These are phyloP conservation scores for Plasmodium fragile DNA, from an alignment of 169 alveolate species.

Conservation along the genomic window DNA sequence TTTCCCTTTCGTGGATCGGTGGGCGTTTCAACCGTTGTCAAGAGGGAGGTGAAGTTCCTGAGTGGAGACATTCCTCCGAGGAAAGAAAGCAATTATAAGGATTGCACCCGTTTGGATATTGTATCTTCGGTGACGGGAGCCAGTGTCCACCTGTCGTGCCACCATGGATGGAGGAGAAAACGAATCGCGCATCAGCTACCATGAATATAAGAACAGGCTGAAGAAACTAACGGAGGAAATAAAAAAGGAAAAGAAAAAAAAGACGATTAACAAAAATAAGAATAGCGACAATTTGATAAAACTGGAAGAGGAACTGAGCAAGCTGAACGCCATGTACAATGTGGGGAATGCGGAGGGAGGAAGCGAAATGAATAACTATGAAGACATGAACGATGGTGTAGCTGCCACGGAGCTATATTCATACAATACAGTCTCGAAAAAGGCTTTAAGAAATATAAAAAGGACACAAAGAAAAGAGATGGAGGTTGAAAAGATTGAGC, in stretches of 20 bases:
- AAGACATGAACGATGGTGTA: neutral
- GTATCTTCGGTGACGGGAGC: neutral
- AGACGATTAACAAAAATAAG: slow-evolving; percentile 41
- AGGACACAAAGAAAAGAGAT: slow-evolving; percentile 30
- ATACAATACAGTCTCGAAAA: slow-evolving; percentile 32
- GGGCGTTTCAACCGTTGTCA: neutral
- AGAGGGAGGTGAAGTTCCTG: neutral
- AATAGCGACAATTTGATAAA: slow-evolving; percentile 30
- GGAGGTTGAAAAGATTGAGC: slow-evolving; percentile 33
- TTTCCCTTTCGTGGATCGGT: neutral
- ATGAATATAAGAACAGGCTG: slow-evolving; percentile 51
- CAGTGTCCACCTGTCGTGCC: neutral
- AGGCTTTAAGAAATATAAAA: slow-evolving; percentile 38
- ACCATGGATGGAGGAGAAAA: slow-evolving; percentile 15
- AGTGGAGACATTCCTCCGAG: neutral
- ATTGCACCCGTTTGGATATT: neutral
- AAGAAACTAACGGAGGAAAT: slow-evolving; percentile 64
- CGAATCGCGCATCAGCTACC: slow-evolving; percentile 19
- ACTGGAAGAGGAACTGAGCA: slow-evolving; percentile 49
- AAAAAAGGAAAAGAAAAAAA: slow-evolving; percentile 64
- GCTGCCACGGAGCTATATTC: slow-evolving; percentile 20
- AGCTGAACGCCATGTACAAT: slow-evolving; percentile 32
- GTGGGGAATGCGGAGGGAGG: neutral
- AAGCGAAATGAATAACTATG: neutral
- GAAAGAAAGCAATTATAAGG: neutral